Evolutionary conservation across 2,329 filamentous ascomycete species (phyloP), one percentile per base, ranked within the genome.

Genomic region (Zasmidium angulare): DNA sequence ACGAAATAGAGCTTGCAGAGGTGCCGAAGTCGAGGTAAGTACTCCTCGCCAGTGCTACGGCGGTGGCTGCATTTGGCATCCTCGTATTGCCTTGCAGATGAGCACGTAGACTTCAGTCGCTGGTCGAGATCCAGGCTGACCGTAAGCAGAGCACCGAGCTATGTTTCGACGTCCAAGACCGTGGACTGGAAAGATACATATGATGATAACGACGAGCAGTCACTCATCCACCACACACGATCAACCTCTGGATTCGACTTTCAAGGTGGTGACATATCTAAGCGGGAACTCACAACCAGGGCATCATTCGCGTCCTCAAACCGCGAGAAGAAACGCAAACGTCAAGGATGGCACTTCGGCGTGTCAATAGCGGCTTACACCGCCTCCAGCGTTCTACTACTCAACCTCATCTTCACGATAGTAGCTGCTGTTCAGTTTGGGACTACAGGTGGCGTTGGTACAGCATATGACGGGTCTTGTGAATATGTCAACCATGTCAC

Each of bases 271-370:
- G 36, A 55, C 6, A 11, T 22, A 12, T 31, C 58, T 2, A 43
- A n/a, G 36, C 50, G 14, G 23, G 50, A 53, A 46, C 43, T 50
- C 47, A 47, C 17, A 43, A 50, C 12, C 46, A 58, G 36, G 51
- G 48, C 20, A 21, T 50, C 1, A 49, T 49, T 4, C 11, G n/a
- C 22, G 46, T 11, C 24, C 26, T 51, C 54, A 4, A 56, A 48
- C 36, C 46, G 57, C 22, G 52, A 58, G 36, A 63, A 58, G 53
- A 58, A 49, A 50, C 24, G 50, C 17, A 56, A 43, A 31, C 49
- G 55, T 14, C 57, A 59, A 74, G 61, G 72, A 72, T 22, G 72
- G 72, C 59, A 75, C 60, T 52, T 75, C 36, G 63, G 61, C 10
- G 63, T 65, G 2, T 20, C 31, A 2, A 19, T 59, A 22, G 55